Evolutionary conservation across 2,329 filamentous ascomycete species (phyloP).

Genomic region (Beauveria sp.): DNA sequence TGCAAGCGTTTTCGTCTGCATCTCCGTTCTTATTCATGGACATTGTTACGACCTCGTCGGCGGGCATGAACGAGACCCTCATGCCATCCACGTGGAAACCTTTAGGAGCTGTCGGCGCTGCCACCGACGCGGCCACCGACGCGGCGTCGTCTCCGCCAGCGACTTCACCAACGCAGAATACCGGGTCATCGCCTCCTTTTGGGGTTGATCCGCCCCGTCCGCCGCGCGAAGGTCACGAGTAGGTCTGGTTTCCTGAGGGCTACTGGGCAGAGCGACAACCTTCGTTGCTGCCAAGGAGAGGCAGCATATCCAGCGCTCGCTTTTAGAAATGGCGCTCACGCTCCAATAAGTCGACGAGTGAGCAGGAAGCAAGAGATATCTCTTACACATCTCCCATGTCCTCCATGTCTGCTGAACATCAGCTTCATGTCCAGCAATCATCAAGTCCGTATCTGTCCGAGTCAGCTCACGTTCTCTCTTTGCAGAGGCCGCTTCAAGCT

Average conservation of each 20-base stretch:
- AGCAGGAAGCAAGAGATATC: conserved; percentile 19
- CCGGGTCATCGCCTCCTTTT: conserved; percentile 14
- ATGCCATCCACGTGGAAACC: background rate
- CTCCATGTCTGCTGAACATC: conserved; percentile 14
- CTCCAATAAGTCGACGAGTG: conserved; percentile 29
- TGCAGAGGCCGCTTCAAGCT: conserved; percentile 28
- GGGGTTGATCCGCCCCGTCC: conserved; percentile 46
- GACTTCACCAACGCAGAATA: background rate
- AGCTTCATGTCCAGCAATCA: conserved; percentile 15
- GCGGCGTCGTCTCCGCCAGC: background rate
- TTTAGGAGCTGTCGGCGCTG: background rate
- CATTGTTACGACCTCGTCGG: conserved; percentile 10
- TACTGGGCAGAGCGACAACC: conserved; percentile 54
- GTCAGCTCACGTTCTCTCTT: conserved; percentile 38
- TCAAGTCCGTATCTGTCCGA: conserved; percentile 40
- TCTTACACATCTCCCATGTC: conserved; percentile 20
- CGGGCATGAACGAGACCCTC: background rate
- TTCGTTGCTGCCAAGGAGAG: conserved; percentile 21
- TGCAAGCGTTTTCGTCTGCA: conserved; percentile 11
- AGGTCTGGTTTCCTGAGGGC: conserved; percentile 56
- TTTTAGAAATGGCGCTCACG: conserved; percentile 35
- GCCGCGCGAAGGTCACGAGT: conserved; percentile 47
- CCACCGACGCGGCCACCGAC: background rate
- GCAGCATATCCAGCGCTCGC: conserved; percentile 26
- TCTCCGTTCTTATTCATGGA: conserved; percentile 16